Evolutionary conservation across 805 yeast genomes (phyloP), one percentile per base, ranked within the genome.

Genomic region (Ogataea nitratoaversa): DNA sequence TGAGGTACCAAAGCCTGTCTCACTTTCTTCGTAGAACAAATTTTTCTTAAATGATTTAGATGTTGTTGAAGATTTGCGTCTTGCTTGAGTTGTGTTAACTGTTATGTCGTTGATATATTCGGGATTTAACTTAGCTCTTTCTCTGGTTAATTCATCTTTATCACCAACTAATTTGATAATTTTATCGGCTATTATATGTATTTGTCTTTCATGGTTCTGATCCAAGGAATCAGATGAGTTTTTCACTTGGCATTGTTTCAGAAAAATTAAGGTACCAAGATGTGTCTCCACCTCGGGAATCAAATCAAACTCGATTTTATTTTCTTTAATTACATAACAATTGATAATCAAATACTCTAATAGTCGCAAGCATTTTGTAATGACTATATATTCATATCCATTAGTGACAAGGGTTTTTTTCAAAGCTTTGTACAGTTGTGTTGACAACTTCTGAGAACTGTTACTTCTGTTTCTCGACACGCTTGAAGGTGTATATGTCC

Each of bases 341-440:
- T 59, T 47, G n/a, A 57, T 24, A 9, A 55, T 32, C 4, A 60
- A 37, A 34, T 54, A 53, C 33, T 59, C 62, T 25, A 57, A 34
- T 13, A 58, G 34, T 20, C 41, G 48, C 14, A 60, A 41, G 33
- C 62, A 52, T 43, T 59, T 60, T 17, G 50, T 38, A 12, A 59
- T 40, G 8, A 53, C 53, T 13, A 55, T 41, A 41, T 48, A 54
- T 36, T 59, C 65, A 32, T 53, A 50, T 2, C 65, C 65, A 22
- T 47, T 49, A 13, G 54, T 58, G 13, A 60, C 48, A 13, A 52
- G 40, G 2, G 42, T 41, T 38, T 57, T 57, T 42, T 59, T 60
- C 13, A 60, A 18, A 9, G 43, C 38, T 8, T 48, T 45, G 29
- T 51, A 47, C 9, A 54, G 19, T 8, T 17, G 11, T 2, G 19